Percentiles rank a stretch among this genome's conserved stretches.
Conservation (phyloP, 2,329 filamentous ascomycete genomes). For the Colletotrichum sp. region DNA sequence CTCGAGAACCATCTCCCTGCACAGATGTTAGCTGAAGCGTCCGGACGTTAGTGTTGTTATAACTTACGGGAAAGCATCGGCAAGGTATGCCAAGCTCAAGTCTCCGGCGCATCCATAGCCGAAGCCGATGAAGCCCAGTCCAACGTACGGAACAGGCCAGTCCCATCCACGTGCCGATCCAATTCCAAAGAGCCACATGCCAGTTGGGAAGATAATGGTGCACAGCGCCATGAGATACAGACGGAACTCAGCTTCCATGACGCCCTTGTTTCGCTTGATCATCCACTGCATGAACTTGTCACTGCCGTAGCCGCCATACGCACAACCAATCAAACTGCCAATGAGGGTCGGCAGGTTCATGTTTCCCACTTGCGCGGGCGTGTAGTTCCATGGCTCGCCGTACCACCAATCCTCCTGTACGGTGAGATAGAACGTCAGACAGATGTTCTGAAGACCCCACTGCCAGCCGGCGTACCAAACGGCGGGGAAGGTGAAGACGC, state of each 20-base stretch:
- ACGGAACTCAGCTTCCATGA: conserved; percentile 61
- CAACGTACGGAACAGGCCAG: conserved; percentile 60
- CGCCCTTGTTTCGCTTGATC: conserved; percentile 55
- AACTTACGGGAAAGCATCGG: conserved; percentile 53
- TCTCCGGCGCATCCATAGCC: conserved; percentile 65
- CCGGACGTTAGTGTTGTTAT: fast-evolving
- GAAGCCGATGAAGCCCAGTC: conserved; percentile 62
- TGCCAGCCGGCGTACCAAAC: conserved; percentile 63
- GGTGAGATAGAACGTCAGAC: conserved; percentile 63
- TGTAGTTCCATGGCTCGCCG: conserved; percentile 59
- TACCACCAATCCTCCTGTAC: conserved; percentile 63
- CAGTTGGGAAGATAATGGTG: conserved; percentile 53
- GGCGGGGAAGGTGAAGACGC: conserved; percentile 63
- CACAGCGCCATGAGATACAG: conserved; percentile 56
- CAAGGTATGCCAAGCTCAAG: conserved; percentile 58
- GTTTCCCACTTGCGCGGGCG: conserved; percentile 56
- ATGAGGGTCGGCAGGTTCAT: conserved; percentile 63
- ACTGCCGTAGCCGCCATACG: conserved; percentile 62
- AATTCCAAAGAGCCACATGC: conserved; percentile 59
- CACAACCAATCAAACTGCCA: conserved; percentile 59
- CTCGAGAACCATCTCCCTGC: conserved; percentile 56
- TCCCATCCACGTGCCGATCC: conserved; percentile 54
- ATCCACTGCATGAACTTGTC: conserved; percentile 62
- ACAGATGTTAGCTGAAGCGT: neutral
- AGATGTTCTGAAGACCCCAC: conserved; percentile 66